Conservation (phyloP, 2,329 filamentous ascomycete genomes). For the Drechslerella dactyloides region DNA sequence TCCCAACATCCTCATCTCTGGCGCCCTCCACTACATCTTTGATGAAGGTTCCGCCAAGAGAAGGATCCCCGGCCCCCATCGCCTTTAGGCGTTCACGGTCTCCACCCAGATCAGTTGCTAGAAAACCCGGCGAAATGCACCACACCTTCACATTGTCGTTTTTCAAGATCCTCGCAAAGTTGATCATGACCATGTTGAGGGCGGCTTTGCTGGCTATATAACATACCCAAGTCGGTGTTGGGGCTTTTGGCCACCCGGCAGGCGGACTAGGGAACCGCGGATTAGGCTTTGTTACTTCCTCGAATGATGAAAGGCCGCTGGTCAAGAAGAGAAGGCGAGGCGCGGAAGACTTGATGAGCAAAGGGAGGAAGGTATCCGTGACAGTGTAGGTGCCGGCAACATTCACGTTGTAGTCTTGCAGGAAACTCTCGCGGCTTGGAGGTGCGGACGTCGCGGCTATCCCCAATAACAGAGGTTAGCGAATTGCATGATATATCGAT, state of each 20-base stretch:
- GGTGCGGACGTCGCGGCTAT: constrained; percentile 26
- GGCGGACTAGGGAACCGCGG: constrained; percentile 44
- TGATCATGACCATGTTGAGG: constrained; percentile 63
- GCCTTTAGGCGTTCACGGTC: constrained; percentile 52
- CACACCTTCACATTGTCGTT: constrained; percentile 64
- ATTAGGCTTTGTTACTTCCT: constrained; percentile 53
- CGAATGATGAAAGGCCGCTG: constrained; percentile 59
- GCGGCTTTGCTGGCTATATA: constrained; percentile 61
- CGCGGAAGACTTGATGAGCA: constrained; percentile 61
- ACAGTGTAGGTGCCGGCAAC: constrained; percentile 61
- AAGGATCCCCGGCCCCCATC: constrained; percentile 56
- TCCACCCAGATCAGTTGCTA: constrained; percentile 62
- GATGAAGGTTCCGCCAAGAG: constrained; percentile 59
- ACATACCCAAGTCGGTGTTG: constrained; percentile 49
- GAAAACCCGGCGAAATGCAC: constrained; percentile 61
- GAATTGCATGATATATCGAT: not conserved
- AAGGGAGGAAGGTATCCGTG: constrained; percentile 59
- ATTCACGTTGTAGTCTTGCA: constrained; percentile 63
- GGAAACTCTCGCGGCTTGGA: constrained; percentile 59
- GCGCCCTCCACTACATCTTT: constrained; percentile 59
- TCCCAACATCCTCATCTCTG: constrained; percentile 59
- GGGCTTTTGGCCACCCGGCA: constrained; percentile 60
- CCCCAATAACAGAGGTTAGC: not conserved
- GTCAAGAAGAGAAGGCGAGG: constrained; percentile 64
- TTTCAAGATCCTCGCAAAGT: constrained; percentile 60